Conservation (phyloP, 2,329 filamentous ascomycete genomes). For the Herpotrichia juniperi region DNA sequence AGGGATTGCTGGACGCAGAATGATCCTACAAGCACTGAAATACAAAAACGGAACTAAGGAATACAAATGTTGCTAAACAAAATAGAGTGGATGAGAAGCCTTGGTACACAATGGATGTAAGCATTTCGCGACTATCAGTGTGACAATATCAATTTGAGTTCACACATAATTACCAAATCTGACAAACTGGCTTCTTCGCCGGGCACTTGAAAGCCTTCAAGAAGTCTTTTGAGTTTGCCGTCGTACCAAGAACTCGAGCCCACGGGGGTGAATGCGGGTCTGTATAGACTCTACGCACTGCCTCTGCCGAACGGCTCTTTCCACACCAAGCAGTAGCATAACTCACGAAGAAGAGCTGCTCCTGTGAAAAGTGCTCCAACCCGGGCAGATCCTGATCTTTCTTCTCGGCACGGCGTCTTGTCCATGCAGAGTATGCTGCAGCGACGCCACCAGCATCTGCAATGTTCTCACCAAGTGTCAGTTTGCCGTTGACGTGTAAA, state of each 20-base stretch:
- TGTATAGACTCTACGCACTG: constrained; percentile 62
- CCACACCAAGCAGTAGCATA: constrained; percentile 72
- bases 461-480: constrained; percentile 73
- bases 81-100: too few species aligned
- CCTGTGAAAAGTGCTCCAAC: constrained; percentile 66
- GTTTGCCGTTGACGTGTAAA: constrained; percentile 66
- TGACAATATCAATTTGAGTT: too few species aligned
- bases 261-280: constrained; percentile 71
- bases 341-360: constrained; percentile 73
- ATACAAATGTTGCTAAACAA: too few species aligned
- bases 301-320: constrained; percentile 66
- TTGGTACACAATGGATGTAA: too few species aligned
- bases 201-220: constrained; percentile 71
- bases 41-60: too few species aligned
- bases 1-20: too few species aligned
- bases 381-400: constrained; percentile 59
- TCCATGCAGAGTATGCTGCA: constrained; percentile 70
- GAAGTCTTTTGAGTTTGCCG: constrained; percentile 72
- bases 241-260: constrained; percentile 64
- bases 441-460: constrained; percentile 72
- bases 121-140: too few species aligned
- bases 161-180: constrained; percentile 74
- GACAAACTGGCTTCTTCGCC: constrained; percentile 69
- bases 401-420: constrained; percentile 59
- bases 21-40: too few species aligned